Percentiles rank a stretch among this genome's conserved stretches.
Evolutionary conservation across 768 basidiomycete species (phyloP).

Genomic region (Boletellus emodensis): DNA sequence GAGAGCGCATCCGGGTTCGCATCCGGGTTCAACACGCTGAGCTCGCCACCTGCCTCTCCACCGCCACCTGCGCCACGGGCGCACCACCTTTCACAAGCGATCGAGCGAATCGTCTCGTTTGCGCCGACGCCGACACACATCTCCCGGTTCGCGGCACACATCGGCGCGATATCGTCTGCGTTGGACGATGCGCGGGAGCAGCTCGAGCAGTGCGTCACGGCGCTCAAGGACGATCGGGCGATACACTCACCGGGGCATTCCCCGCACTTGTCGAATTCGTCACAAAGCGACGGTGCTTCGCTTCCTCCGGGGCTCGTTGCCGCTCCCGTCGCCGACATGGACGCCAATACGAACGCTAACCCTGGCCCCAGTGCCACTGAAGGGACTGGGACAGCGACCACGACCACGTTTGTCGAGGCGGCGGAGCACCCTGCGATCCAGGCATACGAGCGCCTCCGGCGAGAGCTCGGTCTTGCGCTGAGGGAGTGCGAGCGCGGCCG

Average conservation of each 20-base stretch:
- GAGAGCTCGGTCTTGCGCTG: conserved; percentile 73
- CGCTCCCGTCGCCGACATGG: too few relatives aligned
- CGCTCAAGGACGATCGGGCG: conserved; percentile 43
- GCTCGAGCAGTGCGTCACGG: conserved; percentile 56
- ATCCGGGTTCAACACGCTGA: conserved; percentile 13
- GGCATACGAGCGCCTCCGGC: conserved; percentile 71
- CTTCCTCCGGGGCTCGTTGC: neutral
- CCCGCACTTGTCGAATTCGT: conserved; percentile 17
- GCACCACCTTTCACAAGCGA: conserved; percentile 9
- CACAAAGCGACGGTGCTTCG: conserved; percentile 4
- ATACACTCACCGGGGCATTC: conserved; percentile 16
- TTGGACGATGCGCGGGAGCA: conserved; percentile 69
- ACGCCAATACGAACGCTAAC: too few relatives aligned
- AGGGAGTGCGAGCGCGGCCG: conserved; percentile 81
- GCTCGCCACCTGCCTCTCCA: conserved; percentile 5
- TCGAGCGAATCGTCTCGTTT: conserved; percentile 41
- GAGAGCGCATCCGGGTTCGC: conserved; percentile 12
- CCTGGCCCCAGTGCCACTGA: too few relatives aligned
- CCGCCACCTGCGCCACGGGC: conserved; percentile 16
- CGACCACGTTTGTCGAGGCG: conserved; percentile 7
- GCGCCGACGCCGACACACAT: conserved; percentile 73
- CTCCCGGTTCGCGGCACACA: conserved; percentile 66
- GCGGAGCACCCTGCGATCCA: conserved; percentile 50
- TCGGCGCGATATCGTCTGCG: conserved; percentile 64
- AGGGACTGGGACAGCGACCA: neutral